These are phyloP conservation scores for Botrytis pseudocinerea DNA, from an alignment of 2,329 filamentous ascomycete genomes.

Conservation along the genomic window DNA sequence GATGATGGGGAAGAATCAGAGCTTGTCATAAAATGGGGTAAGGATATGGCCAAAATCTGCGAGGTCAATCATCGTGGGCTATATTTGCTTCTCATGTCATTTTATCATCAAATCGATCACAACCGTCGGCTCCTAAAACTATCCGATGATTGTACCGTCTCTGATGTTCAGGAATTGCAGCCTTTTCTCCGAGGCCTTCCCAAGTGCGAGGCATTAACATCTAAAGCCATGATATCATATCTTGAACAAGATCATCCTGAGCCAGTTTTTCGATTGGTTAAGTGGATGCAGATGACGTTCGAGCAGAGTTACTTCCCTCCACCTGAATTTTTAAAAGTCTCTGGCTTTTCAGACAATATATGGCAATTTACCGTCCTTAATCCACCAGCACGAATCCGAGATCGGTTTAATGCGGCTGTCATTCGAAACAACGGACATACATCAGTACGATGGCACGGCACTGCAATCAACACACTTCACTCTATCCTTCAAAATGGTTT, in stretches of 20 bases:
- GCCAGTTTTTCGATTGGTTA: background rate
- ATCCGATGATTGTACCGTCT: background rate
- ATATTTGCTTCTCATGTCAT: constrained; percentile 6
- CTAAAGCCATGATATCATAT: background rate
- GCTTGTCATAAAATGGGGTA: background rate
- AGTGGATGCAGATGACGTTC: background rate
- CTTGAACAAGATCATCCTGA: background rate
- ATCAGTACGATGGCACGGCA: constrained; percentile 5
- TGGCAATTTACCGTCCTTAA: background rate
- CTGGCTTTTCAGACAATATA: background rate
- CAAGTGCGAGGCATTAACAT: background rate
- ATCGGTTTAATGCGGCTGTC: background rate
- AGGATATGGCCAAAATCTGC: background rate
- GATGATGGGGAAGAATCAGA: background rate
- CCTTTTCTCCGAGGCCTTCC: background rate
- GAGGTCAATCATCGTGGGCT: background rate
- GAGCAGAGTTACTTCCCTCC: background rate
- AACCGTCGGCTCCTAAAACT: background rate
- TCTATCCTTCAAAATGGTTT: constrained; percentile 5
- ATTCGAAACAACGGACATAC: background rate
- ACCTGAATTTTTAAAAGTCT: background rate
- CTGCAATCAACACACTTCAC: background rate
- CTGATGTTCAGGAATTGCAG: background rate
- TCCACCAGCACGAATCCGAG: background rate
- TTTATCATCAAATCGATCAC: background rate